A percentile compares a stretch with the other conserved stretches of the same genome.
Evolutionary conservation across 2,329 filamentous ascomycete species (phyloP).

Genomic region (Didymellaceae sp.): DNA sequence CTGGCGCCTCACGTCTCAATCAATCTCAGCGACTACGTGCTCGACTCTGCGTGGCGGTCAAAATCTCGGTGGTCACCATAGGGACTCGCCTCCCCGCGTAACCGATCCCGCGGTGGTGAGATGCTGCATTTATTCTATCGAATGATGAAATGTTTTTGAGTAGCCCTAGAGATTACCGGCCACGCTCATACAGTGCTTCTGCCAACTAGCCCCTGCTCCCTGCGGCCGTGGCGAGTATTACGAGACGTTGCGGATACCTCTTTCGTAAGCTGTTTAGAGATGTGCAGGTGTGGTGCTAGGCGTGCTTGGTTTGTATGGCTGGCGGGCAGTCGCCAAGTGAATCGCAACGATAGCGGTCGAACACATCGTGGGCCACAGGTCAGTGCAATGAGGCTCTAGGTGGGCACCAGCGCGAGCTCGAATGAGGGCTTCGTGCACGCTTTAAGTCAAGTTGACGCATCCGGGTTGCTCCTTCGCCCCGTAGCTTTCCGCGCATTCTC

Average conservation of each 20-base stretch:
- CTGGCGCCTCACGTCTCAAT: slow-evolving; percentile 26
- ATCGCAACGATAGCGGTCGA: slow-evolving; percentile 27
- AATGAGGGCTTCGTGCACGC: slow-evolving; percentile 21
- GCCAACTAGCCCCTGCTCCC: slow-evolving; percentile 17
- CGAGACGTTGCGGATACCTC: slow-evolving; percentile 30
- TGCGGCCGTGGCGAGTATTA: slow-evolving; percentile 26
- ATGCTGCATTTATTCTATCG: slow-evolving; percentile 31
- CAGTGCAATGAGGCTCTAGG: slow-evolving; percentile 15
- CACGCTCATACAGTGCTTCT: slow-evolving; percentile 28
- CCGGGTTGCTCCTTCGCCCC: slow-evolving; percentile 24
- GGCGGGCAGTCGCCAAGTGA: slow-evolving; percentile 23
- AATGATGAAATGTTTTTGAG: slow-evolving; percentile 32
- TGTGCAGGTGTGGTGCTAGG: slow-evolving; percentile 22
- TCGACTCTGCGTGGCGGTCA: slow-evolving; percentile 34
- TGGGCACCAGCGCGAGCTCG: slow-evolving; percentile 8
- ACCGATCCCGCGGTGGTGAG: slow-evolving; percentile 24
- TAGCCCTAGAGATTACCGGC: slow-evolving; percentile 18
- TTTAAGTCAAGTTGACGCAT: slow-evolving; percentile 21
- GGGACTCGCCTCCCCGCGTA: slow-evolving; percentile 31
- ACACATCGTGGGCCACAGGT: slow-evolving; percentile 12
- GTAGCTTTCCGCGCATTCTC: slow-evolving; percentile 34
- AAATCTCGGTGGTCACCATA: slow-evolving; percentile 37
- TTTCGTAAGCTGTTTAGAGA: slow-evolving; percentile 36
- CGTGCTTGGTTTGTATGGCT: slow-evolving; percentile 24
- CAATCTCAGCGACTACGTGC: slow-evolving; percentile 21